Evolutionary conservation across 495 filamentous ascomycete species (phyloP), one percentile per base, ranked within the genome.

Genomic region (Aspergillus homomorphus): DNA sequence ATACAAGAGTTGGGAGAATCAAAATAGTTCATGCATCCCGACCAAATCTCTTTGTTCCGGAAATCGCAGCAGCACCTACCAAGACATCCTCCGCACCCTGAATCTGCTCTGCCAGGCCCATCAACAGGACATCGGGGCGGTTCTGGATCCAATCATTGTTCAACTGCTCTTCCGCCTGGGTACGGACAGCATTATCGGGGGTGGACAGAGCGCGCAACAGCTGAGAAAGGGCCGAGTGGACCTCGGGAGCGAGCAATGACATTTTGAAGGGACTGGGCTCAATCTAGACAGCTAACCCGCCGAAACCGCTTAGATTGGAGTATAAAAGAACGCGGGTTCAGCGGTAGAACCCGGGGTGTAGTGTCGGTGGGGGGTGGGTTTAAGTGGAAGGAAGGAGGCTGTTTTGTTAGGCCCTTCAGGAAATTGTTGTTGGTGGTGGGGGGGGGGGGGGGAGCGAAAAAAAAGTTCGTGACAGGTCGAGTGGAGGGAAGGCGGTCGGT

Each of bases 61-160:
- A n/a, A n/a, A 45, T 24, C n/a, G 30, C 19, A 59, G 30, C 19
- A 59, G 45, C 46, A 81, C 82, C 75, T 80, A 93, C 91, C 54
- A 79, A 76, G 54, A 86, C 66, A 64, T 92, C 87, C 60, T 82
- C 79, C 20, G 88, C 80, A 18, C 79, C 83, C 63, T 87, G 83
- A 65, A 96, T 88, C 75, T 98, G 92, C 74, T 99, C 95, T 19
- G 87, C 91, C 63, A 99, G 74, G 56, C 92, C 95, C 88, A 96
- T 91, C 71, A 99, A 75, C 41, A 98, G 77, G 59, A 94, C 79
- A 62, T 96, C 92, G 38, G 95, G 92, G 44, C 87, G 83, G 19
- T 81, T 80, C 53, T 77, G 80, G 42, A 91, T 86, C 94, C 94
- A 99, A 72, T 92, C 89, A 73, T 84, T 88, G 67, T 89, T 90